Conservation (phyloP, 495 filamentous ascomycete genomes). For the Aspergillus nanangensis region DNA sequence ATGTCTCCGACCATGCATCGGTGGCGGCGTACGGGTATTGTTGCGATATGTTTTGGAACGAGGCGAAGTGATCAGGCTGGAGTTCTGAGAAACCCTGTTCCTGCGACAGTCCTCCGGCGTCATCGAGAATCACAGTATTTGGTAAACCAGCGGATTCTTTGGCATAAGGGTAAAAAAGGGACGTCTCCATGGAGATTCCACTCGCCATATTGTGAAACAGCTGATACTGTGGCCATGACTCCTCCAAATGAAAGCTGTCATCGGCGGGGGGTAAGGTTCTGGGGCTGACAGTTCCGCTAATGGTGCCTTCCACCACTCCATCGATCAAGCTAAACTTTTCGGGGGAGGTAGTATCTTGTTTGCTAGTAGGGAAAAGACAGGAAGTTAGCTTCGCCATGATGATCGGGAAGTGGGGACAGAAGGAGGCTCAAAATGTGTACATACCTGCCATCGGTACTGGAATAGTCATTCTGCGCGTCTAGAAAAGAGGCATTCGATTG, state of each 20-base stretch:
- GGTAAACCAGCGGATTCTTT: constrained; percentile 25
- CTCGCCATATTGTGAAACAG: constrained; percentile 33
- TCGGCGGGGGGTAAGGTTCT: constrained; percentile 40
- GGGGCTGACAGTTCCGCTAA: constrained; percentile 40
- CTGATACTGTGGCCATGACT: constrained; percentile 40
- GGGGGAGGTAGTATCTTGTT: constrained; percentile 26
- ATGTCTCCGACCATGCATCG: constrained; percentile 24
- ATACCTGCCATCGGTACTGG: constrained; percentile 25
- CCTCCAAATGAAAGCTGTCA: constrained; percentile 40
- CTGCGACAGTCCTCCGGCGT: constrained; percentile 31
- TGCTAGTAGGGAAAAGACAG: constrained; percentile 7
- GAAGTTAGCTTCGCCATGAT: constrained; percentile 9
- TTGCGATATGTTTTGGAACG: constrained; percentile 32
- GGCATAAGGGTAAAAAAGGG: constrained; percentile 34
- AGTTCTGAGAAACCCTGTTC: constrained; percentile 31
- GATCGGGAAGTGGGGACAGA: neutral
- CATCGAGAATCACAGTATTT: constrained; percentile 38
- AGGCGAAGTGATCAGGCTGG: constrained; percentile 26
- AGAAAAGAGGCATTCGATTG: constrained; percentile 14
- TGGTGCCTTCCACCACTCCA: constrained; percentile 28
- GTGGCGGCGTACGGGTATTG: constrained; percentile 27
- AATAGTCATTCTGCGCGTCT: constrained; percentile 22
- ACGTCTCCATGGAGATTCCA: constrained; percentile 32
- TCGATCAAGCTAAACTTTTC: constrained; percentile 31
- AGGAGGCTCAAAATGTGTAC: constrained; percentile 2